Evolutionary conservation across 148 eudicot species (phyloP), one percentile per base, ranked within the genome.

Genomic region (Drosera capensis): DNA sequence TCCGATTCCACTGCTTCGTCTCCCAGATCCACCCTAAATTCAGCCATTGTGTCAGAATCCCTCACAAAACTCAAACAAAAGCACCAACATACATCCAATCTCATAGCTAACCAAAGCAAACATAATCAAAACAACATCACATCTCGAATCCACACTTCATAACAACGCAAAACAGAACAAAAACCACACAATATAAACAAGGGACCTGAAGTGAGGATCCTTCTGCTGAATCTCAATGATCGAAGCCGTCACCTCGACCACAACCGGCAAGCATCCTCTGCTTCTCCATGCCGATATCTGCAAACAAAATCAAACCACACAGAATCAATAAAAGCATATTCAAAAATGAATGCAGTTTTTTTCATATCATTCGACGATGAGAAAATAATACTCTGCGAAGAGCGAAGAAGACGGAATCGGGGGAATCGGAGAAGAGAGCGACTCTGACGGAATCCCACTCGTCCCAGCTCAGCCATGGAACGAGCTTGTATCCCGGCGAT

Each of bases 401-500:
- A 46, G 96, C 86, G n/a, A 59, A 68, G 34, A 67, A 43, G 16
- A 71, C 37, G 8, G 73, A 64, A 14, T 55, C 26, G 3, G 78
- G 52, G 7, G 72, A 73, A 39, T 78, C 59, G 12, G 84, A 88
- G 60, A 77, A 77, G 40, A 88, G 71, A 37, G 79, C 72, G 1
- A 26, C 54, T 58, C 68, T 66, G 46, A 88, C 86, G 46, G 50
- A 72, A 31, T 69, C 67, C 96, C 96, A 88, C 35, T 88, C 96
- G 16, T 75, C 81, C 94, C 96, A 88, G 45, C 65, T 76, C 5
- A 79, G 50, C 96, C 96, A 86, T 1, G 96, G 96, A 35, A 86
- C 96, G 30, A 82, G 56, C 56, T 71, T 77, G 58, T 25, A 29
- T 2, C 38, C 38, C 3, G 11, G 14, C 38, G 38, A 34, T 34